Percentiles rank a stretch among this genome's conserved stretches.
Evolutionary conservation across 1,139 yeast genomes (phyloP).

Genomic region (Yamadazyma blattariae): DNA sequence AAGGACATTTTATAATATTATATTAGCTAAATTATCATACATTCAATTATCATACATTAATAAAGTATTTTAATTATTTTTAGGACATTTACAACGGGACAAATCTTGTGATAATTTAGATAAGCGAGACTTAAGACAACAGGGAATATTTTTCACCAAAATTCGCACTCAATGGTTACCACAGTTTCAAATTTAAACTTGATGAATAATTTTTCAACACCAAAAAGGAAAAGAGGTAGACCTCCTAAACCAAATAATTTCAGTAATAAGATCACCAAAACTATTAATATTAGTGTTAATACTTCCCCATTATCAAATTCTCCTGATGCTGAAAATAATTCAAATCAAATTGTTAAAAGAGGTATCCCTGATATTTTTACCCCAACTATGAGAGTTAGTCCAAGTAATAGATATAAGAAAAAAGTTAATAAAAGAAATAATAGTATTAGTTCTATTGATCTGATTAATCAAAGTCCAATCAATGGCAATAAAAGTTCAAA

Average conservation of each 20-base stretch:
- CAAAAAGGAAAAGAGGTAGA: constrained; percentile 44
- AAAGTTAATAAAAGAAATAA: constrained; percentile 12
- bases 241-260: constrained; percentile 47
- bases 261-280: constrained; percentile 38
- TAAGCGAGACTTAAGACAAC: too few species aligned
- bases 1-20: too few species aligned
- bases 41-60: too few species aligned
- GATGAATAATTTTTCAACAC: constrained; percentile 15
- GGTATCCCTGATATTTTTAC: constrained; percentile 49
- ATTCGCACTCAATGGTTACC: too few species aligned
- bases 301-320: constrained; percentile 30
- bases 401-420: constrained; percentile 20
- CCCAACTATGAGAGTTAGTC: constrained; percentile 47
- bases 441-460: constrained; percentile 11
- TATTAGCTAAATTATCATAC: too few species aligned
- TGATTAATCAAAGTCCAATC: constrained; percentile 7
- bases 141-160: too few species aligned
- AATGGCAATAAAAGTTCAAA: not conserved
- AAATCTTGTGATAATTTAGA: too few species aligned
- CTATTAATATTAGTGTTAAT: constrained; percentile 43
- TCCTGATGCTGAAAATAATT: constrained; percentile 36
- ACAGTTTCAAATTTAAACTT: too few species aligned
- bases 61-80: too few species aligned
- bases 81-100: too few species aligned
- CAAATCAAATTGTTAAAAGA: constrained; percentile 37